phyloP scores from a whole-genome alignment of 108 stramenopile genomes.

The Fistulifera pelliculosa region DNA sequence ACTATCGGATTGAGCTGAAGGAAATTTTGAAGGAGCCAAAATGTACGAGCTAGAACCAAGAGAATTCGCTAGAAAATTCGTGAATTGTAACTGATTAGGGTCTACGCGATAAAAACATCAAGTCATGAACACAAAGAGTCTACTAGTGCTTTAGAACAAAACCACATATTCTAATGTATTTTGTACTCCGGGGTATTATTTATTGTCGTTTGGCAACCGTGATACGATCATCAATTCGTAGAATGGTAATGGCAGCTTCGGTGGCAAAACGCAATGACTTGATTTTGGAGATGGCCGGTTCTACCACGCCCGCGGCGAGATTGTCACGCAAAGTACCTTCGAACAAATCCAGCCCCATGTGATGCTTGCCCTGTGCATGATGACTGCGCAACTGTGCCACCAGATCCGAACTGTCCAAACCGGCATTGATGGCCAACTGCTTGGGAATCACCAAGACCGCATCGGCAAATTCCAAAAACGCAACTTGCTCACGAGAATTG shows the following conservation, averaged over 20 bases:
- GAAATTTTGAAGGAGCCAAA: no score
- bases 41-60: no score
- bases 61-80: no score
- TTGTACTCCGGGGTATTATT: no score
- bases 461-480: constrained; percentile 95
- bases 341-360: constrained; percentile 85
- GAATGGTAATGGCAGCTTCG: constrained; percentile 98
- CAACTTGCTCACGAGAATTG: constrained; percentile 94
- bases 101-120: no score
- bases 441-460: constrained; percentile 98
- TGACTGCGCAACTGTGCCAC: constrained; percentile 88
- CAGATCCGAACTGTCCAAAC: constrained; percentile 97
- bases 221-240: constrained; percentile 96
- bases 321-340: constrained; percentile 87
- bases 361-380: constrained; percentile 65
- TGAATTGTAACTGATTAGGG: no score
- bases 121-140: no score
- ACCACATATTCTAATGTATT: no score
- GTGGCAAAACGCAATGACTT: constrained; percentile 97
- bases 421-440: constrained; percentile 96
- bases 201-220: constrained; percentile 16
- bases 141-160: no score
- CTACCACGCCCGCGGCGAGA: constrained; percentile 93
- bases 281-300: constrained; percentile 99
- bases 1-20: no score